Conservation (phyloP, 192 early-diverging fungal genomes). For the Coemansia sp. region DNA sequence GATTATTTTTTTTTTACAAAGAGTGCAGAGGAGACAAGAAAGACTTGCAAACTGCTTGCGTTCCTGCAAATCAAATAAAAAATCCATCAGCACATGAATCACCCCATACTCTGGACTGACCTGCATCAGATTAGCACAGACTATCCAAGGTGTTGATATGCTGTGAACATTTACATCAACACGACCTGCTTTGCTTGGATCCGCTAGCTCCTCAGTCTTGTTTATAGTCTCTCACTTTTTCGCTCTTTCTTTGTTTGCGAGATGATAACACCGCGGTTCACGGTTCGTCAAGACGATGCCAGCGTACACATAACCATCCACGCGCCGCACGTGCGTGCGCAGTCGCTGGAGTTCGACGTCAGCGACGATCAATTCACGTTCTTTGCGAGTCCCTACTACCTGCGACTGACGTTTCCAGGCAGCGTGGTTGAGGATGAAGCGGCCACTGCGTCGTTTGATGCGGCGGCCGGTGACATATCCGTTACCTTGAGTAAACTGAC, state of each 20-base stretch:
- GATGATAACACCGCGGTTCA: slow-evolving; percentile 93
- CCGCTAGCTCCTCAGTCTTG: neutral
- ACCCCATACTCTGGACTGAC: neutral
- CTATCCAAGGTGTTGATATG: neutral
- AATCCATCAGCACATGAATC: neutral
- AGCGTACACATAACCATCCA: slow-evolving; percentile 73
- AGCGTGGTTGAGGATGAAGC: slow-evolving; percentile 83
- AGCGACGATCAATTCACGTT: slow-evolving; percentile 85
- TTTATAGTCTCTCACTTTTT: neutral
- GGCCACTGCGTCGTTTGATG: slow-evolving; percentile 78
- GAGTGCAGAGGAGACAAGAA: neutral
- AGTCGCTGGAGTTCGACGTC: slow-evolving; percentile 85
- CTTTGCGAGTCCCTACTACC: slow-evolving; percentile 86
- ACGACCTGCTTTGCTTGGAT: too few species aligned
- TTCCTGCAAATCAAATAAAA: neutral
- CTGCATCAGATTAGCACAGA: neutral
- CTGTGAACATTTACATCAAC: too few species aligned
- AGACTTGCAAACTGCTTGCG: neutral
- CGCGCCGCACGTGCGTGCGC: slow-evolving; percentile 82
- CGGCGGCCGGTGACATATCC: slow-evolving; percentile 69
- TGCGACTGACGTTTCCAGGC: slow-evolving; percentile 81
- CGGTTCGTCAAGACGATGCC: slow-evolving; percentile 73
- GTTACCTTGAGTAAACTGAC: slow-evolving; percentile 78
- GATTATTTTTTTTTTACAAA: neutral
- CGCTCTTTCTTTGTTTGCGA: neutral